Conservation (phyloP, 768 basidiomycete genomes). For the Lactarius hatsudake region DNA sequence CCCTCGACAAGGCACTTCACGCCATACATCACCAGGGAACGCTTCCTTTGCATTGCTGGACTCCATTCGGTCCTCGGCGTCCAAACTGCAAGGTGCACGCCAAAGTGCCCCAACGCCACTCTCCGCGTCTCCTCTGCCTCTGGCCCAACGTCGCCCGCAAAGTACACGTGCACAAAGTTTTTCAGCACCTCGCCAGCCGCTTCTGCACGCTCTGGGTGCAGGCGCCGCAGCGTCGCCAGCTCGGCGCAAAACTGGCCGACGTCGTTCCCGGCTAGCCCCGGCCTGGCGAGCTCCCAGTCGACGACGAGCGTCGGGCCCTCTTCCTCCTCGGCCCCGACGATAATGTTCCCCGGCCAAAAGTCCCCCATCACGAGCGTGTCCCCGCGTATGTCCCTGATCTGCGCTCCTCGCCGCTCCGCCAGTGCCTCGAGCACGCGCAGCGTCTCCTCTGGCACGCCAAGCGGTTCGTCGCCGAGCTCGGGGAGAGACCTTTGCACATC, state of each 20-base stretch:
- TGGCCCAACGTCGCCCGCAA: conserved; percentile 28
- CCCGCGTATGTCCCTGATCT: conserved; percentile 36
- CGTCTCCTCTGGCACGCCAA: conserved; percentile 40
- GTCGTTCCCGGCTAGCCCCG: conserved; percentile 56
- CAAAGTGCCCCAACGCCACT: conserved; percentile 46
- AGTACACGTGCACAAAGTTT: conserved; percentile 49
- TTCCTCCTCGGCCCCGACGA: conserved; percentile 41
- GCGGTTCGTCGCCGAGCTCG: conserved; percentile 39
- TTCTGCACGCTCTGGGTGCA: conserved; percentile 41
- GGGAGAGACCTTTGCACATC: conserved; percentile 8
- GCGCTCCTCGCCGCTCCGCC: conserved; percentile 32
- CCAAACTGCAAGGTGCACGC: conserved; percentile 52
- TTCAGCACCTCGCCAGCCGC: conserved; percentile 39
- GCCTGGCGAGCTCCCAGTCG: conserved; percentile 65
- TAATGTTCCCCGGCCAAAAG: conserved; percentile 71
- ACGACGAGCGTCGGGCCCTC: conserved; percentile 41
- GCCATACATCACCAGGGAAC: conserved; percentile 51
- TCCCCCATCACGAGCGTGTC: conserved; percentile 54
- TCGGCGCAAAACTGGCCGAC: conserved; percentile 66
- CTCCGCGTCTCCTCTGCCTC: conserved; percentile 35
- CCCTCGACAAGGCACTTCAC: conserved; percentile 40
- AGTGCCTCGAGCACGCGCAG: conserved; percentile 38
- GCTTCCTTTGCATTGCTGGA: conserved; percentile 41
- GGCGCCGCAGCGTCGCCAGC: conserved; percentile 48
- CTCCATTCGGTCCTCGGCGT: conserved; percentile 54